A percentile compares a stretch with the other conserved stretches of the same genome.
These are phyloP conservation scores for Taphrina confusa DNA, from an alignment of 1,139 yeast genomes.

Conservation along the genomic window DNA sequence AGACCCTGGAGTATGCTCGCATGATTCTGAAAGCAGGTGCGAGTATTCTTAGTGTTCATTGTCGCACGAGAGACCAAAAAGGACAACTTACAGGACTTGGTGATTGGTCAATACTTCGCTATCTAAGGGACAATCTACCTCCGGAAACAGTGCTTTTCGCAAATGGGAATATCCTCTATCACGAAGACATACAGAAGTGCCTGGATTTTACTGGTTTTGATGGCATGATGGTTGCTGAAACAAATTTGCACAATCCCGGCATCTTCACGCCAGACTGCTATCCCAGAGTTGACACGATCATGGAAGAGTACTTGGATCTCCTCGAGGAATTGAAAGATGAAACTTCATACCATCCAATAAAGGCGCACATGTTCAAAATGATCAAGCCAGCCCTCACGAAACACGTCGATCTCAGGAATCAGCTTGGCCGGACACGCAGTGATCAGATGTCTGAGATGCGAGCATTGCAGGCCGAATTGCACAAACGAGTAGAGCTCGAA, in stretches of 20 bases:
- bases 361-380: conserved; percentile 87
- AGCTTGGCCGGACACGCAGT: conserved; percentile 58
- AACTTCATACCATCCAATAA: conserved; percentile 82
- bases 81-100: conserved; percentile 96
- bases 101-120: conserved; percentile 79
- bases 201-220: conserved; percentile 66
- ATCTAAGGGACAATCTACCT: conserved; percentile 77
- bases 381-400: conserved; percentile 72
- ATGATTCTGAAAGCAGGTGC: conserved; percentile 96
- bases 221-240: conserved; percentile 98
- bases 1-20: conserved; percentile 81
- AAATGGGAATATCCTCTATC: conserved; percentile 87
- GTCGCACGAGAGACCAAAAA: conserved; percentile 94
- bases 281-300: conserved; percentile 80
- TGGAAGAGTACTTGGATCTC: conserved; percentile 85
- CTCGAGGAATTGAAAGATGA: conserved; percentile 58
- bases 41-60: conserved; percentile 90
- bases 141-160: conserved; percentile 84
- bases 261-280: conserved; percentile 61
- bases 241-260: conserved; percentile 90
- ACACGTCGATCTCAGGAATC: conserved; percentile 75
- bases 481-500: conserved; percentile 52
- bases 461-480: conserved; percentile 55
- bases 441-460: conserved; percentile 49
- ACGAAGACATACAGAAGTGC: conserved; percentile 75